Conservation (phyloP, 305 asterid species). For the Fraxinus xanthoxyloides region DNA sequence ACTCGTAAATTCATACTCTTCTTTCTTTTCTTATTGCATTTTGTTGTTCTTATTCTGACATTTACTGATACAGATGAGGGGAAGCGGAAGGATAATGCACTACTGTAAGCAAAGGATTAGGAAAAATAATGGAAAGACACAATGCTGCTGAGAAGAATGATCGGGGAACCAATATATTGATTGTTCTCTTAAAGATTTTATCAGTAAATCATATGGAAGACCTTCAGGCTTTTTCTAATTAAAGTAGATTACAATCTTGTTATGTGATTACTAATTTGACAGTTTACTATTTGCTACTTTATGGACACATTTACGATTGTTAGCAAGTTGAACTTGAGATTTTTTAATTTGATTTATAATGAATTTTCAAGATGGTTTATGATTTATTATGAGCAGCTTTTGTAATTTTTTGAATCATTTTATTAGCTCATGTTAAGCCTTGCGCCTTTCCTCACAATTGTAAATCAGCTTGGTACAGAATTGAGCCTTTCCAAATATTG, state of each 20-base stretch:
- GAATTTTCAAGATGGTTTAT: background rate
- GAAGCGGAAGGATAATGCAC: background rate
- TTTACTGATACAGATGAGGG: background rate
- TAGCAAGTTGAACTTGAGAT: background rate
- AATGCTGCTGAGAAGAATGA: background rate
- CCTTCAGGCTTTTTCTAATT: background rate
- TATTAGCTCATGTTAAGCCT: background rate
- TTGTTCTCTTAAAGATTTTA: background rate
- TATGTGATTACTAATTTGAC: background rate
- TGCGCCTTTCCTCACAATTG: background rate
- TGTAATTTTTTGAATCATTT: background rate
- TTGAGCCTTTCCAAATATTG: background rate
- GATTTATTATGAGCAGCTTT: background rate
- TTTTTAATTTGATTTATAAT: background rate
- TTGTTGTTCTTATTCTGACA: background rate
- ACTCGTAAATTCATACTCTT: background rate
- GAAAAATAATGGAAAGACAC: background rate
- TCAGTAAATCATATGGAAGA: background rate
- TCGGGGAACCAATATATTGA: background rate
- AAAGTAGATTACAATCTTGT: background rate
- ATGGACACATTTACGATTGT: background rate
- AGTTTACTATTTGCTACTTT: background rate
- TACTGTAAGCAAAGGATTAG: background rate
- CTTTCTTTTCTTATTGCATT: background rate
- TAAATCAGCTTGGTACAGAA: background rate